Evolutionary conservation across 495 filamentous ascomycete species (phyloP).

Genomic region (Friedmanniomyces simplex): DNA sequence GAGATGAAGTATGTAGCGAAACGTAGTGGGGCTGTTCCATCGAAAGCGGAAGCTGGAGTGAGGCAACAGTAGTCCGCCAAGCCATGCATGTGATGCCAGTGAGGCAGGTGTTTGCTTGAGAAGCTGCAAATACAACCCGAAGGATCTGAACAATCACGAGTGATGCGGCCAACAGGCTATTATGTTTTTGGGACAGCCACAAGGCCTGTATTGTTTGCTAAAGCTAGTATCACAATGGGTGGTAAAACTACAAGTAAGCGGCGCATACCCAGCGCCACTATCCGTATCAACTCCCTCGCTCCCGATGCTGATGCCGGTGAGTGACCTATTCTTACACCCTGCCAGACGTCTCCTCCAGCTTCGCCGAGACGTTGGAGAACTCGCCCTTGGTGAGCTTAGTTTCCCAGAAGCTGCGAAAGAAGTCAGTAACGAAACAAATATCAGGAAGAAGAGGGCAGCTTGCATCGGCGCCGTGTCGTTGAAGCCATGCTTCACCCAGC

Average conservation of each 20-base stretch:
- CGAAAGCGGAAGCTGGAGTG: too few relatives aligned
- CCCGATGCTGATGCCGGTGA: constrained; percentile 1
- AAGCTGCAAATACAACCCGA: too few relatives aligned
- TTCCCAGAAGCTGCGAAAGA: constrained; percentile 69
- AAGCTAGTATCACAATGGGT: background rate
- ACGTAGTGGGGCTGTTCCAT: too few relatives aligned
- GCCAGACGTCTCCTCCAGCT: constrained; percentile 41
- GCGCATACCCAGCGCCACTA: background rate
- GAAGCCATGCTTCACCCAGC: constrained; percentile 98
- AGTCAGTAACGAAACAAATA: background rate
- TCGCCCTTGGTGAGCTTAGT: constrained; percentile 96
- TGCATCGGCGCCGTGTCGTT: constrained; percentile 36
- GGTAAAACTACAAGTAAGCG: background rate
- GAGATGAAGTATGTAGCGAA: too few relatives aligned
- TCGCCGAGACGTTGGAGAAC: constrained; percentile 90
- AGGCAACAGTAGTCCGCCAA: too few relatives aligned
- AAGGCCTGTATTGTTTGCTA: background rate
- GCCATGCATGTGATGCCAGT: too few relatives aligned
- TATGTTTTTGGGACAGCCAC: background rate
- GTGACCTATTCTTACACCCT: background rate
- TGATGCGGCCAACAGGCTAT: background rate
- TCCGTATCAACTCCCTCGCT: background rate
- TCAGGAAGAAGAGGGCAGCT: background rate
- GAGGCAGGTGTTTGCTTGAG: too few relatives aligned
- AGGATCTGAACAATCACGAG: too few relatives aligned